phyloP scores from a whole-genome alignment of 345 rosid genomes.

The Rhodomyrtus tomentosa region DNA sequence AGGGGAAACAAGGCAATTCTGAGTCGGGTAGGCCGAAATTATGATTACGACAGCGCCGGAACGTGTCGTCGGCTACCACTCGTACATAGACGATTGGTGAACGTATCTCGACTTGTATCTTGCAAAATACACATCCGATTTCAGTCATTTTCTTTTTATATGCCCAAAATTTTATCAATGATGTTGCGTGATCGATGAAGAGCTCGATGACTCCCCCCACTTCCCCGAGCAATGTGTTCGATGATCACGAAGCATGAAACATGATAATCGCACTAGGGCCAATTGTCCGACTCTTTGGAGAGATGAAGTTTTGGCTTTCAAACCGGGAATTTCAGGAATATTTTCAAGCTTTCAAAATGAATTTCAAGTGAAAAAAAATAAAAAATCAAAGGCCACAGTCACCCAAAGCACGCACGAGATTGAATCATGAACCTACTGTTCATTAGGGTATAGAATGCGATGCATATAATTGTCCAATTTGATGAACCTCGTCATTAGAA shows the following conservation, averaged over 20 bases:
- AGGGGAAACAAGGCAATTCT: not conserved
- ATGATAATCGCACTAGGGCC: not conserved
- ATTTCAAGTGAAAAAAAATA: not conserved
- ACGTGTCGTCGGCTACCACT: not conserved
- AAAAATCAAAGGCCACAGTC: not conserved
- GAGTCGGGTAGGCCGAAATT: not conserved
- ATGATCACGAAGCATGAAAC: not conserved
- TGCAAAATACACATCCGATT: not conserved
- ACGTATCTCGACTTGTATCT: not conserved
- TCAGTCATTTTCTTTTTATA: not conserved
- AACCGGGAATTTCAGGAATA: not conserved
- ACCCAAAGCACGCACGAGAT: not conserved
- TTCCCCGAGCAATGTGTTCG: not conserved
- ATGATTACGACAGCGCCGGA: not conserved
- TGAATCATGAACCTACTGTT: not conserved
- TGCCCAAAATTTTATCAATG: not conserved
- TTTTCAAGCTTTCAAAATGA: not conserved
- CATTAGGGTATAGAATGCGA: not conserved
- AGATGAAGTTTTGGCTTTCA: not conserved
- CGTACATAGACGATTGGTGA: not conserved
- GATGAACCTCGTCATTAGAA: not conserved
- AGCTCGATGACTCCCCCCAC: not conserved
- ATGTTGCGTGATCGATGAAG: not conserved
- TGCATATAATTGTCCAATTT: not conserved
- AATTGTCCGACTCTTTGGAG: not conserved